Conservation (phyloP, 1,284 basidiomycete genomes). For the Austroboletus novae-zelandiae region DNA sequence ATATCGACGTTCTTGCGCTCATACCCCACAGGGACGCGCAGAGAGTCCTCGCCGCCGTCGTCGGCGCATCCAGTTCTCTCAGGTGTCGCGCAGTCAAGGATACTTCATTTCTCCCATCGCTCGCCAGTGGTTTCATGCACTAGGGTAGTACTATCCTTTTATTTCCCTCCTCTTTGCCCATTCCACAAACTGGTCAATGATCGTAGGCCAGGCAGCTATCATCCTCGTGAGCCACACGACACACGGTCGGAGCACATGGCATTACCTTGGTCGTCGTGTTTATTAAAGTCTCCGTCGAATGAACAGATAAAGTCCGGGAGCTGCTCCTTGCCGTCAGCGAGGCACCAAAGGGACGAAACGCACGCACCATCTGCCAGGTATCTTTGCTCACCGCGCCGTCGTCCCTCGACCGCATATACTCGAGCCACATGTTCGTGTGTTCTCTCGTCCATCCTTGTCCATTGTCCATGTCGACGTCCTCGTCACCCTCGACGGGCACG, state of each 20-base stretch:
- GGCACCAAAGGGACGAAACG: neutral
- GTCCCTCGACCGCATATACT: conserved; percentile 71
- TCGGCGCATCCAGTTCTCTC: conserved; percentile 29
- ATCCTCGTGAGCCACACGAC: neutral
- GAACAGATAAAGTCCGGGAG: conserved; percentile 81
- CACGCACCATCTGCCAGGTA: conserved; percentile 84
- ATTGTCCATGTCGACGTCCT: conserved; percentile 31
- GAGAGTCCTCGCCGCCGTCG: conserved; percentile 39
- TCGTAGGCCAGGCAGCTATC: conserved; percentile 85
- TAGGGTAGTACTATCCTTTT: neutral
- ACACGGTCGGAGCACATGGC: neutral
- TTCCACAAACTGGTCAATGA: conserved; percentile 86
- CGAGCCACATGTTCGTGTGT: conserved; percentile 82
- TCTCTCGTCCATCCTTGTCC: conserved; percentile 64
- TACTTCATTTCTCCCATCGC: conserved; percentile 43
- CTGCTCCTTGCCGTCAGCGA: conserved; percentile 37
- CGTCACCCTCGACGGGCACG: conserved; percentile 42
- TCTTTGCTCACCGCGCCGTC: conserved; percentile 89
- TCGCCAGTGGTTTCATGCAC: conserved; percentile 11
- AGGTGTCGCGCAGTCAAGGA: conserved; percentile 37
- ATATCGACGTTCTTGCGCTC: neutral
- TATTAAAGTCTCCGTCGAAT: conserved; percentile 78
- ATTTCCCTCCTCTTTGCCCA: conserved; percentile 46
- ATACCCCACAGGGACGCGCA: conserved; percentile 35
- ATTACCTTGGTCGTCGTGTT: conserved; percentile 83